Evolutionary conservation across 768 basidiomycete species (phyloP), one percentile per base, ranked within the genome.

Genomic region (Panaeolus papilionaceus): DNA sequence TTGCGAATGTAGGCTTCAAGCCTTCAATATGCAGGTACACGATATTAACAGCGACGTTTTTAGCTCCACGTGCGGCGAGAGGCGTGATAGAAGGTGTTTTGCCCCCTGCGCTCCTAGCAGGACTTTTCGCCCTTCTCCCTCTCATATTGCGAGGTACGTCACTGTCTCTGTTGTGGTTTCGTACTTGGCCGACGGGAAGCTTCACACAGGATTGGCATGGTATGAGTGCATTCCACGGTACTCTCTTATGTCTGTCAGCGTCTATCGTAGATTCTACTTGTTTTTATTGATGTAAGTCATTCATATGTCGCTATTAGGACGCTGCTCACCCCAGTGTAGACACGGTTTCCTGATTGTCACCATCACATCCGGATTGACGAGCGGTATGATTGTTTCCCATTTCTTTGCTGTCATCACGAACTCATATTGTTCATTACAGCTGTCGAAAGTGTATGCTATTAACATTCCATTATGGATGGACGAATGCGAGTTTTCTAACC

Each of bases 261-360:
- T 93, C 37, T 92, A 92, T 80, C 85, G 84, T 11, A 83, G 92
- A n/a, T 92, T 86, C 75, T 91, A 88, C 75, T 71, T 90, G 67
- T 91, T 92, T 78, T 81, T 91, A 33, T 78, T 90, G 62, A 81
- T 90, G 81, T 84, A 71, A 78, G 82, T 71, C 11, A 16, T 9
- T 62, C 10, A 10, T 38, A 11, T 42, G 37, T 38, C 38, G 28
- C 54, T 20, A 54, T 16, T 26, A 42, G 16, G 10, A 12, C 61
- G 65, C 9, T 47, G n/a, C 28, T 47, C 62, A 64, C 26, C 66
- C 8, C 11, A 11, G 37, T 12, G 10, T 64, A 86, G 85, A 37
- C 89, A 92, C 75, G 90, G 90, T 67, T 93, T 93, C 82, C 80
- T 93, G 66, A 84, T 91, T 69, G 88, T 90, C 49, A 92, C 90